Evolutionary conservation across 2,329 filamentous ascomycete genomes (phyloP).

Genomic region (Ophiosphaerella narmari): DNA sequence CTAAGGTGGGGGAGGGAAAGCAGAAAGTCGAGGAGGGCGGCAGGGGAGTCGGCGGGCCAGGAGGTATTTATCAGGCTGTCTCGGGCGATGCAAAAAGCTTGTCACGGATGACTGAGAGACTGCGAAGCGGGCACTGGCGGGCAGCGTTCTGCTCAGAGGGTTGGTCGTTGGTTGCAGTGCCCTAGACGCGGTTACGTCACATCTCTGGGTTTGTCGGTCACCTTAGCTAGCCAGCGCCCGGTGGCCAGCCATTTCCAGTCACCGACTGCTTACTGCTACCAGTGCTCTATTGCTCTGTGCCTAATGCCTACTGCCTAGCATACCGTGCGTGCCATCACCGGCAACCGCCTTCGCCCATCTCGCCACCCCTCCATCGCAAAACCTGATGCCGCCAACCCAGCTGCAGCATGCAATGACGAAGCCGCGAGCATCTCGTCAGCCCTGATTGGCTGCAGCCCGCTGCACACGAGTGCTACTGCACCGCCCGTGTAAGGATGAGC

Average conservation of each 20-base stretch:
- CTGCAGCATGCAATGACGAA: conserved; percentile 23
- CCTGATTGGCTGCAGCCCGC: conserved; percentile 18
- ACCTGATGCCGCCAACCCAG: conserved; percentile 24
- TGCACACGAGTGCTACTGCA: conserved; percentile 1
- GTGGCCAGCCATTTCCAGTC: background rate
- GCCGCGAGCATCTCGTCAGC: conserved; percentile 10
- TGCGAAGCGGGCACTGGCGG: too few relatives aligned
- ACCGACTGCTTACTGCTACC: too few relatives aligned
- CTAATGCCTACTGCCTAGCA: too few relatives aligned
- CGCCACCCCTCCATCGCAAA: conserved; percentile 1
- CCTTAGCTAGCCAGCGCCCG: background rate
- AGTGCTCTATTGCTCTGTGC: too few relatives aligned
- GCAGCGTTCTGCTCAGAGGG: too few relatives aligned
- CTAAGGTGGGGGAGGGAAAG: conserved; percentile 21
- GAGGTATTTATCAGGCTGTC: background rate
- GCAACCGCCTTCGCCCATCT: too few relatives aligned
- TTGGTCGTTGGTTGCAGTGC: too few relatives aligned
- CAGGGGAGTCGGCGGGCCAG: conserved; percentile 17
- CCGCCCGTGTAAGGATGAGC: conserved; percentile 11
- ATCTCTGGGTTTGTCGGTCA: background rate
- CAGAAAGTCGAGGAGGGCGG: conserved; percentile 5
- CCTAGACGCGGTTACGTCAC: background rate
- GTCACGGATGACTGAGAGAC: too few relatives aligned
- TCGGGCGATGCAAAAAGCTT: too few relatives aligned
- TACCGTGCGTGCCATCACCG: too few relatives aligned